Conservation (phyloP, 176 grass and related monocot species). For the Echinochloa phyllopogon region DNA sequence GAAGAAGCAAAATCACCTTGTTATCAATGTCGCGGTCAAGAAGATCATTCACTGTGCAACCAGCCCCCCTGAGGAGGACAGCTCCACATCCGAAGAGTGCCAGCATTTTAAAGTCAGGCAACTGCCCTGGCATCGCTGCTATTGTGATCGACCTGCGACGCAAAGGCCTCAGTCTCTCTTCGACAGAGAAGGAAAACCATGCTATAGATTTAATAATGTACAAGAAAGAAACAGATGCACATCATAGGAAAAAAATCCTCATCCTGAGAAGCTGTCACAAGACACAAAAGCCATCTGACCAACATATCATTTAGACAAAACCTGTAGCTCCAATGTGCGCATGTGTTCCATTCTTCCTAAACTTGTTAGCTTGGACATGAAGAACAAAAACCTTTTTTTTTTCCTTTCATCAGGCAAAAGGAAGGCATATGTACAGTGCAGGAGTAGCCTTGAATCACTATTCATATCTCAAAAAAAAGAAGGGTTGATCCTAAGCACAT, state of each 20-base stretch:
- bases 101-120: conserved; percentile 81
- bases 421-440: too few species aligned
- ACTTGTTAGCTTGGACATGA: not conserved
- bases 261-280: too few species aligned
- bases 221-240: not conserved
- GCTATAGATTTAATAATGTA: not conserved
- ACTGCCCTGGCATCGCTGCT: conserved; percentile 58
- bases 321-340: not conserved
- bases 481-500: not conserved
- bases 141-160: conserved; percentile 74
- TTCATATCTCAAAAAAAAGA: too few species aligned
- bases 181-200: not conserved
- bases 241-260: too few species aligned
- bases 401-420: too few species aligned
- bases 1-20: conserved; percentile 45
- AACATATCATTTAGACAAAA: not conserved
- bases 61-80: conserved; percentile 78
- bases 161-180: not conserved
- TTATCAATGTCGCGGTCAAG: conserved; percentile 80
- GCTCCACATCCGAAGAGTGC: conserved; percentile 81
- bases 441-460: too few species aligned
- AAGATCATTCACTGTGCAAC: conserved; percentile 91
- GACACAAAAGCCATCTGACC: not conserved
- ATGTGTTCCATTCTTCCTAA: not conserved
- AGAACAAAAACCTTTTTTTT: too few species aligned